Evolutionary conservation across 1,139 yeast genomes (phyloP).

Genomic region (Blastobotrys proliferans): DNA sequence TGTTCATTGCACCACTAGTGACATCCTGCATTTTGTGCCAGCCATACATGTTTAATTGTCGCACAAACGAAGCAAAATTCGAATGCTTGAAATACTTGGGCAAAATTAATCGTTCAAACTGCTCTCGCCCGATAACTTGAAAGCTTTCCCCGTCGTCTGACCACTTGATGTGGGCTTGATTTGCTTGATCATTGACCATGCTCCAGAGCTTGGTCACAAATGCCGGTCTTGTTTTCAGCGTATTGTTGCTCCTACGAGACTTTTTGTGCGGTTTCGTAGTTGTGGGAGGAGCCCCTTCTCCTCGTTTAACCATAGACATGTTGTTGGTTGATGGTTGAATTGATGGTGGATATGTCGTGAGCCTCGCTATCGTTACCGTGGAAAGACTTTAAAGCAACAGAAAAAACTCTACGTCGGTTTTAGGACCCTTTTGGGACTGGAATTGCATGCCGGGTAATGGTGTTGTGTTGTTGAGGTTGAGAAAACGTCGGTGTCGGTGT

Average conservation of each 20-base stretch:
- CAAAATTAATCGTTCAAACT: conserved; percentile 73
- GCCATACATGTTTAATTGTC: conserved; percentile 94
- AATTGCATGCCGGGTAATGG: no score
- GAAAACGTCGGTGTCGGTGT: no score
- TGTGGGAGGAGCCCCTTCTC: background rate
- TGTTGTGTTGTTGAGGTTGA: no score
- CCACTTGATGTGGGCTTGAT: conserved; percentile 76
- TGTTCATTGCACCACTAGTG: conserved; percentile 54
- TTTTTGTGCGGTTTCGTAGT: background rate
- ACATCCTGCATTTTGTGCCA: conserved; percentile 91
- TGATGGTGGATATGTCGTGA: no score
- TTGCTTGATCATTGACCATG: conserved; percentile 81
- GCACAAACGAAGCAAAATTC: conserved; percentile 86
- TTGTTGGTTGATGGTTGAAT: no score
- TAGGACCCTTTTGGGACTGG: no score
- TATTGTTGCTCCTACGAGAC: conserved; percentile 8
- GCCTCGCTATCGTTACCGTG: no score
- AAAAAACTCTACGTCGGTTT: no score
- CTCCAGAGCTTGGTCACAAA: conserved; percentile 92
- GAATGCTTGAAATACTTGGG: conserved; percentile 91
- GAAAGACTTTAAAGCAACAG: no score
- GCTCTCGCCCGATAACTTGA: conserved; percentile 79
- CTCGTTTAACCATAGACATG: background rate
- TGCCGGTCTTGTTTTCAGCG: conserved; percentile 59
- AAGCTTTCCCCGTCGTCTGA: conserved; percentile 79